phyloP scores from a whole-genome alignment of 2,329 filamentous ascomycete genomes.

The Pseudogymnoascus sp. region DNA sequence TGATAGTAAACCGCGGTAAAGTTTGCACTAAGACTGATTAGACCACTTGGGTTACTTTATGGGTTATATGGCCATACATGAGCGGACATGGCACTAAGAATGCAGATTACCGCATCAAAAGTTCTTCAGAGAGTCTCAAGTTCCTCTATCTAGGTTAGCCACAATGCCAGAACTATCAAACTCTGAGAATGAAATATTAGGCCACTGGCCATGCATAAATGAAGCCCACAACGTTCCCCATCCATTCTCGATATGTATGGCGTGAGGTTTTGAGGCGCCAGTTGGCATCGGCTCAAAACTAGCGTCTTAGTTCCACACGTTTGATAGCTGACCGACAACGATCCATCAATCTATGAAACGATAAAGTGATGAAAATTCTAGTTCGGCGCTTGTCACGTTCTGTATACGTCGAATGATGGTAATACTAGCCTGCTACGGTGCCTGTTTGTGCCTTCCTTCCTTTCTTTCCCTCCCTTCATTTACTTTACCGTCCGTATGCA shows the following conservation, averaged over 20 bases:
- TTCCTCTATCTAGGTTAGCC: too few species aligned
- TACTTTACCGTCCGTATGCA: background rate
- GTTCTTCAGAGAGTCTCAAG: too few species aligned
- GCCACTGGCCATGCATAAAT: too few species aligned
- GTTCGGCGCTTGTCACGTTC: background rate
- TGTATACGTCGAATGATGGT: background rate
- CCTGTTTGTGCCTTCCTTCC: background rate
- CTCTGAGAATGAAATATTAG: too few species aligned
- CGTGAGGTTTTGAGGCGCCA: too few species aligned
- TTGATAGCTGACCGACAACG: background rate
- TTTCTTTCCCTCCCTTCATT: background rate
- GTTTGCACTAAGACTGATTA: background rate
- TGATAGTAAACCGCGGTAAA: background rate
- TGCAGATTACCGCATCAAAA: too few species aligned
- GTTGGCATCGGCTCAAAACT: background rate
- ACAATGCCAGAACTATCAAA: too few species aligned
- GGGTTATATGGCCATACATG: background rate
- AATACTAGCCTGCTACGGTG: background rate
- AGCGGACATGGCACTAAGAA: background rate
- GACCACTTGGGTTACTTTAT: background rate
- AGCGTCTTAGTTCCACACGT: background rate
- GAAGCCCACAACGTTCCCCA: too few species aligned
- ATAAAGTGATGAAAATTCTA: background rate
- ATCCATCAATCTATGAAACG: background rate
- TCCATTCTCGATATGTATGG: too few species aligned